Evolutionary conservation across 2,329 filamentous ascomycete species (phyloP), one percentile per base, ranked within the genome.

Genomic region (Neonectria neomacrospora): DNA sequence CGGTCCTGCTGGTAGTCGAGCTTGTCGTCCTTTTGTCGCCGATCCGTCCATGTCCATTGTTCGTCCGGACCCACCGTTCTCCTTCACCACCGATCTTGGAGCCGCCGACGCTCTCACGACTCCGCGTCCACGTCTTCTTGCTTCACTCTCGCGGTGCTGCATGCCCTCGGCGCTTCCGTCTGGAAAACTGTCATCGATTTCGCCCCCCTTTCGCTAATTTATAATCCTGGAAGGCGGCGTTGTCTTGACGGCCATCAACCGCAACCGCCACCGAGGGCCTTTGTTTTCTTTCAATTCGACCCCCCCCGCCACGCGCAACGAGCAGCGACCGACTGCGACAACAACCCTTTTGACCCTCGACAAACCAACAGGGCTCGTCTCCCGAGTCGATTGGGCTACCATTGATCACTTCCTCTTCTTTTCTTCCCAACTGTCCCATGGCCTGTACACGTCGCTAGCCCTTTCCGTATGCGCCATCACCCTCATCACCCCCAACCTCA

Each of bases 281-380:
- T 73, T 73, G 71, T 73, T 73, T 73, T 73, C 71, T 73, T 73
- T 73, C 63, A 41, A 65, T 58, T 56, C 60, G 50, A 18, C 61
- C 63, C 61, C 63, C 61, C 66, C 68, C 66, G 55, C 71, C 61
- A 71, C 67, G 42, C 67, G 64, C 71, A 37, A 68, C 71, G 69
- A 68, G 69, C 71, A 58, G 56, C 58, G 55, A 58, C 51, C 47
- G 54, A 54, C 58, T 60, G 70, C 63, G 68, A 70, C 63, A 66
- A 64, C 67, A 57, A 64, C 51, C 34, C 58, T 23, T 48, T 58
- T 58, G 50, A 53, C 52, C 57, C 52, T 48, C 45, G 47, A 60
- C 32, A 61, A 58, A 58, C 47, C 42, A 44, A 54, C 32, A 44
- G 28, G 18, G 28, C 23, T 14, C 26, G 57, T 54, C 41, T 44